Conservation (phyloP, 2,329 filamentous ascomycete species). For the Epichloe uncinata region DNA sequence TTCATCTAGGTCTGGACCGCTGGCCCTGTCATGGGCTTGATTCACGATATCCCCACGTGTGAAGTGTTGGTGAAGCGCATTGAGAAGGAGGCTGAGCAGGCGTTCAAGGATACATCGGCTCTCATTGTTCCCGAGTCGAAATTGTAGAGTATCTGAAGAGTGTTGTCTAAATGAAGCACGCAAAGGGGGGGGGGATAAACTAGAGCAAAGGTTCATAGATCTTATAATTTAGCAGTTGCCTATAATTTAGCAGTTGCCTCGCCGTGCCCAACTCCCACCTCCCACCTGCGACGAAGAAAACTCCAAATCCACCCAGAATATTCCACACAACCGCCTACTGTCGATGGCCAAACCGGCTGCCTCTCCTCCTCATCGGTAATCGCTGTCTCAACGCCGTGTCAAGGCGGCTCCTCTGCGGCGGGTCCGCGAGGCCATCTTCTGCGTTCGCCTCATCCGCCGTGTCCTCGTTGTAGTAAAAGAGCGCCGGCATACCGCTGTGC, state of each 20-base stretch:
- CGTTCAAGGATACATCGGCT: constrained; percentile 45
- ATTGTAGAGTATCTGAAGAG: constrained; percentile 29
- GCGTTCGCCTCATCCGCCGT: background rate
- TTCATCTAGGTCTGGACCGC: constrained; percentile 75
- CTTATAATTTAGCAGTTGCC: too few relatives aligned
- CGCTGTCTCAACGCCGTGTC: constrained; percentile 8
- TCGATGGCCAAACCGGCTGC: background rate
- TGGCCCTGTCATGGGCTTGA: constrained; percentile 84
- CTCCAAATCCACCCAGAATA: too few relatives aligned
- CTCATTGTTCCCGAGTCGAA: constrained; percentile 46
- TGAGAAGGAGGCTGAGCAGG: constrained; percentile 60
- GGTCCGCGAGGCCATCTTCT: background rate
- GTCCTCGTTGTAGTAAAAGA: constrained; percentile 7
- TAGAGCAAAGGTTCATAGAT: too few relatives aligned
- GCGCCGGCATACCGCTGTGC: constrained; percentile 11
- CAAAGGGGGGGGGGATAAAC: too few relatives aligned
- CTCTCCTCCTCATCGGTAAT: background rate
- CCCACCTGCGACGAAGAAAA: too few relatives aligned
- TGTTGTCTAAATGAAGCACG: too few relatives aligned
- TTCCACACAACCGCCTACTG: background rate
- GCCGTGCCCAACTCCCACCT: too few relatives aligned
- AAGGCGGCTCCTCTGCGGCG: constrained; percentile 3
- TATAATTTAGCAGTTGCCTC: too few relatives aligned
- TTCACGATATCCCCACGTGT: constrained; percentile 72
- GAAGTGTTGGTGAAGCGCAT: constrained; percentile 56